Evolutionary conservation across 2,329 filamentous ascomycete genomes (phyloP).

Genomic region (Geosmithia morbida): DNA sequence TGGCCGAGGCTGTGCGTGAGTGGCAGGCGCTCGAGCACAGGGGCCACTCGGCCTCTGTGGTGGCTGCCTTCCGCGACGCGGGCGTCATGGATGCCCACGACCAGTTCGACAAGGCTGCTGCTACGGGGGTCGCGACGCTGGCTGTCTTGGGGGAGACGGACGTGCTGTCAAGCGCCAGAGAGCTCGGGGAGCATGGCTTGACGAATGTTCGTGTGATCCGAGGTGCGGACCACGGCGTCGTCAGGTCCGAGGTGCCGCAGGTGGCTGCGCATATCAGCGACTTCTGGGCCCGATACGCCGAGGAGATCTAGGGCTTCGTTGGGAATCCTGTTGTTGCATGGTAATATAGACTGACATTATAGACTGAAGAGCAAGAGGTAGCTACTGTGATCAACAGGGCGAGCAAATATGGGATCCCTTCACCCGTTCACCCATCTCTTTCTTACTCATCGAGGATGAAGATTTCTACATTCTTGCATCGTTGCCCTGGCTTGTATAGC

Average conservation of each 20-base stretch:
- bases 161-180: constrained; percentile 5
- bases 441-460: too few species aligned
- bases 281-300: constrained; percentile 7
- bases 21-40: constrained; percentile 31
- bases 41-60: constrained; percentile 28
- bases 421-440: too few species aligned
- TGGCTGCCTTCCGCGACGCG: constrained; percentile 29
- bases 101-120: constrained; percentile 7
- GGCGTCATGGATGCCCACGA: constrained; percentile 19
- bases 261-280: constrained; percentile 5
- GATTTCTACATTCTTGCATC: too few species aligned
- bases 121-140: constrained; percentile 4
- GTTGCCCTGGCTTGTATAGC: too few species aligned
- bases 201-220: constrained; percentile 9
- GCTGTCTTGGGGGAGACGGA: constrained; percentile 12
- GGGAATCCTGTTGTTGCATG: too few species aligned
- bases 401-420: too few species aligned
- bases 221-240: constrained; percentile 9
- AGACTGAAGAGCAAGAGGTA: too few species aligned
- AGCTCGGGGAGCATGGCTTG: constrained; percentile 7
- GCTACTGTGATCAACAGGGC: too few species aligned
- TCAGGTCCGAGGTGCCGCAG: constrained; percentile 8
- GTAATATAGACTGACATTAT: too few species aligned
- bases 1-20: constrained; percentile 28
- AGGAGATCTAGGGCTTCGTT: neutral